Evolutionary conservation across 2,329 filamentous ascomycete species (phyloP).

Genomic region (Curvularia sp.): DNA sequence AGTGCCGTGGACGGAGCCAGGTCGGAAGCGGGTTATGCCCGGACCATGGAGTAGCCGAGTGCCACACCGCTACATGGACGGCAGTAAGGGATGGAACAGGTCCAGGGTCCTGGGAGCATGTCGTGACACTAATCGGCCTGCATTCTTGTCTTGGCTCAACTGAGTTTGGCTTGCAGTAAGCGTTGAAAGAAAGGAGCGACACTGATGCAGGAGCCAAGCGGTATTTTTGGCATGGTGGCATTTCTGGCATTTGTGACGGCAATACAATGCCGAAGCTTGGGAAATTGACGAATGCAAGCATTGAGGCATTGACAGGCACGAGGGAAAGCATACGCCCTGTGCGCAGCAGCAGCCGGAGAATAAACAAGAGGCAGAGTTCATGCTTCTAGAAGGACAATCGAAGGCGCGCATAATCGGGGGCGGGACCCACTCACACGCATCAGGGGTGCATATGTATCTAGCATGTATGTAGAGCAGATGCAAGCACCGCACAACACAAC

Average conservation of each 20-base stretch:
- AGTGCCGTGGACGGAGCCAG: too few relatives aligned
- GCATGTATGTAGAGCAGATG: too few relatives aligned
- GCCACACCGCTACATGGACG: slow-evolving; percentile 4
- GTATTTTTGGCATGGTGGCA: too few relatives aligned
- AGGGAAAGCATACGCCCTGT: not conserved
- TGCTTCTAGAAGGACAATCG: slow-evolving; percentile 34
- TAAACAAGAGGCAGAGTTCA: slow-evolving; percentile 1
- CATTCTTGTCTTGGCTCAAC: not conserved
- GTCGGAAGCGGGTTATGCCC: slow-evolving; percentile 2
- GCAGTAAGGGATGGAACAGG: not conserved
- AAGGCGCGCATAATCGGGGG: slow-evolving; percentile 15
- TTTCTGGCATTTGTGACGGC: not conserved
- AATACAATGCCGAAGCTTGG: not conserved
- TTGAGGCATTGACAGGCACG: not conserved
- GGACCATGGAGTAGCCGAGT: not conserved
- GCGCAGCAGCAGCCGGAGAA: slow-evolving; percentile 29
- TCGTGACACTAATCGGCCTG: not conserved
- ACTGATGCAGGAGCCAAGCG: not conserved
- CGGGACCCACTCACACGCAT: not conserved
- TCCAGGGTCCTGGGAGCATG: not conserved
- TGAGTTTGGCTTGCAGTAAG: not conserved
- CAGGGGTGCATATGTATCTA: too few relatives aligned
- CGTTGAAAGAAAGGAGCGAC: not conserved
- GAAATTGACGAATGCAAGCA: not conserved
- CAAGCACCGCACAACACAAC: not conserved